phyloP scores from a whole-genome alignment of 495 filamentous ascomycete species.

The Pyronema domesticum region DNA sequence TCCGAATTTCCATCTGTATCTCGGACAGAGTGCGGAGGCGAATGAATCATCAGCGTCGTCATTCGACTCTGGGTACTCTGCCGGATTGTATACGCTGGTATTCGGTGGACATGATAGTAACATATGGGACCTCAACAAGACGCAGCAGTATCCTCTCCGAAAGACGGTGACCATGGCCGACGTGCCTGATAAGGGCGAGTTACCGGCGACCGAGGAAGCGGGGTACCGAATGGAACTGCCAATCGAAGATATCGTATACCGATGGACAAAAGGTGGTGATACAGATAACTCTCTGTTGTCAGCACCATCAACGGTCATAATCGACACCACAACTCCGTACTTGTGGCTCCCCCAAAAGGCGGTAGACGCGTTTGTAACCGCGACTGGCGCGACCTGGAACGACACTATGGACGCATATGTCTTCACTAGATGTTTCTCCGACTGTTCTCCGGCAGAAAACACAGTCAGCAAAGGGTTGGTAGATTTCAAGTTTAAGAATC shows the following conservation, averaged over 20 bases:
- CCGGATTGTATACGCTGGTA: slow-evolving; percentile 7
- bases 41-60: slow-evolving; percentile 1
- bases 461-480: slow-evolving; percentile 1
- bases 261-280: slow-evolving; percentile 13
- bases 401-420: slow-evolving; percentile 44
- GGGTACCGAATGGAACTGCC: slow-evolving; percentile 13
- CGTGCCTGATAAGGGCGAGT: background rate
- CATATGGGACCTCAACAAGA: slow-evolving; percentile 13
- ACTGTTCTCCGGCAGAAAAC: slow-evolving; percentile 7
- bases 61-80: background rate
- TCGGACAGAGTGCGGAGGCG: slow-evolving; percentile 2
- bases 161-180: slow-evolving; percentile 2
- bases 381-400: slow-evolving; percentile 45
- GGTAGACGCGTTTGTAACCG: slow-evolving; percentile 22
- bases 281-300: slow-evolving; percentile 15
- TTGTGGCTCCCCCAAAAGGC: slow-evolving; percentile 17
- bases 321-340: slow-evolving; percentile 20
- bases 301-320: slow-evolving; percentile 10
- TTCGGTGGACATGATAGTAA: slow-evolving; percentile 14
- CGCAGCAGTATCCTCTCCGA: slow-evolving; percentile 16
- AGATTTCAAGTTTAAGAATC: slow-evolving; percentile 11
- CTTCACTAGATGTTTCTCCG: slow-evolving; percentile 9
- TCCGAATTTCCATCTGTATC: slow-evolving; percentile 13
- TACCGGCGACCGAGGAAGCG: slow-evolving; percentile 2
- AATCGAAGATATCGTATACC: slow-evolving; percentile 17